A percentile compares a stretch with the other conserved stretches of the same genome.
Evolutionary conservation across 2,329 filamentous ascomycete genomes (phyloP).

Genomic region (Fusarium nematophilum): DNA sequence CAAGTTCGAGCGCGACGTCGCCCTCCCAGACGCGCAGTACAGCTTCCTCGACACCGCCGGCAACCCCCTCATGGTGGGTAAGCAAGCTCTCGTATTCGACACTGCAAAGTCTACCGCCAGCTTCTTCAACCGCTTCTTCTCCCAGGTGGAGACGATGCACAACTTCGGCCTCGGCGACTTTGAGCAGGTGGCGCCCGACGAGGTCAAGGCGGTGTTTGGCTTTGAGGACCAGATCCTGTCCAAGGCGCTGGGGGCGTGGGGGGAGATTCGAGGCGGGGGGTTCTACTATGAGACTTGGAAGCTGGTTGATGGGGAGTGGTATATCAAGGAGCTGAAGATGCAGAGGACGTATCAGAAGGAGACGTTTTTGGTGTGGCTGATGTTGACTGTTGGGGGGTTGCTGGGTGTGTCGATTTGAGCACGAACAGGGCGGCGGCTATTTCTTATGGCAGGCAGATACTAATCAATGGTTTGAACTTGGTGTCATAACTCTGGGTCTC

Average conservation of each 20-base stretch:
- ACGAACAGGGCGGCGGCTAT: too few species aligned
- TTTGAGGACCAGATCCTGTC: slow-evolving; percentile 36
- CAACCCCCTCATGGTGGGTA: slow-evolving; percentile 2
- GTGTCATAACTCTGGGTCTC: too few species aligned
- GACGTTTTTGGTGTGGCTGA: slow-evolving; percentile 18
- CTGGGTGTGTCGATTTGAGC: neutral
- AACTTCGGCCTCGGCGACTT: slow-evolving; percentile 41
- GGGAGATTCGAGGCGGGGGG: slow-evolving; percentile 37
- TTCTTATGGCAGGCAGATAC: too few species aligned
- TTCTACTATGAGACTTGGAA: slow-evolving; percentile 41
- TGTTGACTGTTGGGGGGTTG: neutral
- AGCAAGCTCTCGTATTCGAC: slow-evolving; percentile 3
- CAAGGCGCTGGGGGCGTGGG: slow-evolving; percentile 28
- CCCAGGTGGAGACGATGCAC: slow-evolving; percentile 38
- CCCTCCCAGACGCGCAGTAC: slow-evolving; percentile 36
- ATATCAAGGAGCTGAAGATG: slow-evolving; percentile 36
- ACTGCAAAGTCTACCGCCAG: slow-evolving; percentile 16
- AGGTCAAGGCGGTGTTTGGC: slow-evolving; percentile 41
- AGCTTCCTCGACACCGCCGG: slow-evolving; percentile 29
- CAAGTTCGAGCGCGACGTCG: slow-evolving; percentile 35
- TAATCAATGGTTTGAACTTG: too few species aligned
- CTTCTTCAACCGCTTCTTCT: slow-evolving; percentile 37
- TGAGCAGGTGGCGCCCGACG: slow-evolving; percentile 37
- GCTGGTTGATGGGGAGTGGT: slow-evolving; percentile 38
- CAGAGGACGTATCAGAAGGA: slow-evolving; percentile 37